Evolutionary conservation across 768 basidiomycete species (phyloP), one percentile per base, ranked within the genome.

Genomic region (Lentinula boryana): DNA sequence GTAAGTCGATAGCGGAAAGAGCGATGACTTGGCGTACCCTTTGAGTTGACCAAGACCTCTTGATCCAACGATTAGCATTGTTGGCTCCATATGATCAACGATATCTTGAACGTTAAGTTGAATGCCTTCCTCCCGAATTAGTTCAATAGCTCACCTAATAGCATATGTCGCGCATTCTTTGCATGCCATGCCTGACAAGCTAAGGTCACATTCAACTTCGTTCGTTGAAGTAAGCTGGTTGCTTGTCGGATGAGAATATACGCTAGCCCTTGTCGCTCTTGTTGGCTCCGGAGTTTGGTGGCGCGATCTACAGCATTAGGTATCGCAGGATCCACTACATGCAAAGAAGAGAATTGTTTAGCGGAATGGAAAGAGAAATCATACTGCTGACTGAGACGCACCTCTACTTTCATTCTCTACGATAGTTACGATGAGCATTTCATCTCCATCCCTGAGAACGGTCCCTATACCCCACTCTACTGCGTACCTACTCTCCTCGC

Each of bases 401-500:
- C 94, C 81, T 77, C 95, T 98, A 49, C 78, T 78, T 65, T 98
- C 97, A 65, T 93, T 95, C 72, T 99, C 97, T 53, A 91, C 86
- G 1, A 98, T 89, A 2, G 88, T 93, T 0, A 97, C 90, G 62
- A 98, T 80, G 62, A 95, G 80, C 87, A 94, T 77, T 73, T 95
- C 91, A 67, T 99, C 97, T 2, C 96, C 96, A 72, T 98, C 95
- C 63, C 95, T 77, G 62, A 97, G 76, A 2, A 98, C 96, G 0
- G 96, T 98, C 2, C 95, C 96, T 58, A 98, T 95, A 9, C 91
- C 93, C 97, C 96, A 99, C 72, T 98, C 95, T 5, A 98, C 85
- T 0, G 97, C 97, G 72, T 95, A 99, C 36, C 89, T 80, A 72
- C 87, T 89, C 75, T 99, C 96, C 65, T 97, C 93, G 62, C 91